These are phyloP conservation scores for Boletellus deceptivus DNA, from an alignment of 1,284 basidiomycete genomes.

Conservation along the genomic window DNA sequence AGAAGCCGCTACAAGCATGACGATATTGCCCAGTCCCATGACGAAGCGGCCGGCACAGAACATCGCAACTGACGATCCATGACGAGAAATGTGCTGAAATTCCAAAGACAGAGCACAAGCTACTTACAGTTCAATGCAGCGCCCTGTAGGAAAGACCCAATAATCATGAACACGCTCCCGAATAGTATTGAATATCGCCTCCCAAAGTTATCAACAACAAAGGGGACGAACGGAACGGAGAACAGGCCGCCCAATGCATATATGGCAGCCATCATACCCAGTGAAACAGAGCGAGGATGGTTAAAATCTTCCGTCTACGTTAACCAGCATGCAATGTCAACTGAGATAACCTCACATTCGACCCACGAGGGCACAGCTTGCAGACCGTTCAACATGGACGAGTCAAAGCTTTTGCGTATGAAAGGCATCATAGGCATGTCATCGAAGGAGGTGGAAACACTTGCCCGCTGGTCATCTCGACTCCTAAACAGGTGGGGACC, in stretches of 20 bases:
- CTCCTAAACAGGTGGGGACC: background rate
- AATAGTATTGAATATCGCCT: too few species aligned
- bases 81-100: too few species aligned
- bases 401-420: background rate
- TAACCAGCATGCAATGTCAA: background rate
- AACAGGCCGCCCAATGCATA: background rate
- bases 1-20: too few species aligned
- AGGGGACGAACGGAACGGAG: too few species aligned
- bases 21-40: too few species aligned
- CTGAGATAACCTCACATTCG: background rate
- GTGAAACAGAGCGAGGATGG: background rate
- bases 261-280: background rate
- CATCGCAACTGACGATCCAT: too few species aligned
- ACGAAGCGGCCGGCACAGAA: too few species aligned
- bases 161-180: too few species aligned
- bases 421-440: background rate
- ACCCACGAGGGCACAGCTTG: background rate
- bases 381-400: background rate
- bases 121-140: too few species aligned
- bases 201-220: too few species aligned
- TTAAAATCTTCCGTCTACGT: background rate
- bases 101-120: too few species aligned
- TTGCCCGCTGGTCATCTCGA: background rate
- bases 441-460: background rate
- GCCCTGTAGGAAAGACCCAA: too few species aligned